Percentiles rank a stretch among this genome's conserved stretches.
Conservation (phyloP, 768 basidiomycete species). For the Trametes coccinea region DNA sequence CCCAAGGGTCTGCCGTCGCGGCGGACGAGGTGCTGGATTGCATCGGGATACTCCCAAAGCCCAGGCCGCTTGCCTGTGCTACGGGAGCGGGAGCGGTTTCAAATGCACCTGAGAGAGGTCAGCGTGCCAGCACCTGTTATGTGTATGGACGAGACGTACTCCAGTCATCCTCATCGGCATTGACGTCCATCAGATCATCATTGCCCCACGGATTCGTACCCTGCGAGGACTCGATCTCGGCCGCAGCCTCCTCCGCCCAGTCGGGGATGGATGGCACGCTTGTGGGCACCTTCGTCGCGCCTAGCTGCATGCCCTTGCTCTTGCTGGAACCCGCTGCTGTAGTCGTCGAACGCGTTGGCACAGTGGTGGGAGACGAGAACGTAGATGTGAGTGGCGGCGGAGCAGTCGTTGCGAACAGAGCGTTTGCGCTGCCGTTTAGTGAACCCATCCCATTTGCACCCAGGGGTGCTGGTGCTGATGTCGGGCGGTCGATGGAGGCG, state of each 20-base stretch:
- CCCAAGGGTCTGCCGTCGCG: constrained; percentile 21
- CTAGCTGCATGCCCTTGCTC: constrained; percentile 69
- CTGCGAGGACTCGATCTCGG: constrained; percentile 36
- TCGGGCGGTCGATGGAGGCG: constrained; percentile 39
- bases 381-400: constrained; percentile 19
- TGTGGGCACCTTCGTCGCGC: constrained; percentile 49
- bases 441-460: constrained; percentile 18
- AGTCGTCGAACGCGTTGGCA: constrained; percentile 14
- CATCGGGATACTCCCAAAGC: constrained; percentile 23
- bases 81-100: constrained; percentile 33
- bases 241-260: constrained; percentile 57
- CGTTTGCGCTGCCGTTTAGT: neutral
- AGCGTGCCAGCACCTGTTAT: neutral
- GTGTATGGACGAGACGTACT: constrained; percentile 47
- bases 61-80: constrained; percentile 25
- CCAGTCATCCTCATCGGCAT: constrained; percentile 94
- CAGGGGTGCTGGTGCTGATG: constrained; percentile 43
- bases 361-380: constrained; percentile 26
- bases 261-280: constrained; percentile 49
- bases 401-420: neutral
- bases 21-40: neutral
- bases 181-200: constrained; percentile 88
- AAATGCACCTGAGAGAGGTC: constrained; percentile 30
- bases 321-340: constrained; percentile 33
- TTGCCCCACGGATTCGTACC: constrained; percentile 60